Evolutionary conservation across 164 flowering plant genomes (phyloP).

Genomic region (Berberis vulgaris): DNA sequence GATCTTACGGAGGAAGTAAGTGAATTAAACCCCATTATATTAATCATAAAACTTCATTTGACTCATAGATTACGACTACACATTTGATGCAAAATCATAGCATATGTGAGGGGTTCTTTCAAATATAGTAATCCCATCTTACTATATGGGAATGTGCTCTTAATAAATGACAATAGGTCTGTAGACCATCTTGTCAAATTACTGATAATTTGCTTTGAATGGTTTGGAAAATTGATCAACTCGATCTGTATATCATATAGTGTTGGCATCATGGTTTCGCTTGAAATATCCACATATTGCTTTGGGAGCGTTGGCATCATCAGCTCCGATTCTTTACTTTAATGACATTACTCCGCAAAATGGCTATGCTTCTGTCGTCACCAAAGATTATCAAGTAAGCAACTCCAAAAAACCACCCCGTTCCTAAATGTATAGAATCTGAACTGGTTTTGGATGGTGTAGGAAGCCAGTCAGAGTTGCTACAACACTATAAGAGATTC

Average conservation of each 20-base stretch:
- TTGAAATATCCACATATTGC: constrained; percentile 7
- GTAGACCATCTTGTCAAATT: no score
- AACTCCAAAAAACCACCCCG: not conserved
- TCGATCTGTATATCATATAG: not conserved
- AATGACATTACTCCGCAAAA: not conserved
- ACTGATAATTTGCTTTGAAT: no score
- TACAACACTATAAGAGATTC: constrained; percentile 5
- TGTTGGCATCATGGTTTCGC: constrained; percentile 6
- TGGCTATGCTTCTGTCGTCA: not conserved
- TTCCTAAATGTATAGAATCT: not conserved
- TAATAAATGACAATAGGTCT: no score
- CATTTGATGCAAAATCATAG: no score
- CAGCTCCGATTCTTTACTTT: constrained; percentile 8
- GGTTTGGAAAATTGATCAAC: not conserved
- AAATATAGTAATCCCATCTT: no score
- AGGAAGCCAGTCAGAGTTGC: constrained; percentile 8
- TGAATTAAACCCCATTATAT: not conserved
- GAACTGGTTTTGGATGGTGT: not conserved
- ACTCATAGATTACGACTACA: no score
- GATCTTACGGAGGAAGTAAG: constrained; percentile 77
- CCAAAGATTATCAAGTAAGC: constrained; percentile 5
- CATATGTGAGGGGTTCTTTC: no score
- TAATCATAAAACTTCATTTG: no score
- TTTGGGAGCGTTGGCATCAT: constrained; percentile 4
- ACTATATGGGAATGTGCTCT: no score